Conservation (phyloP, 2,329 filamentous ascomycete species). For the Fusarium nelsonii region DNA sequence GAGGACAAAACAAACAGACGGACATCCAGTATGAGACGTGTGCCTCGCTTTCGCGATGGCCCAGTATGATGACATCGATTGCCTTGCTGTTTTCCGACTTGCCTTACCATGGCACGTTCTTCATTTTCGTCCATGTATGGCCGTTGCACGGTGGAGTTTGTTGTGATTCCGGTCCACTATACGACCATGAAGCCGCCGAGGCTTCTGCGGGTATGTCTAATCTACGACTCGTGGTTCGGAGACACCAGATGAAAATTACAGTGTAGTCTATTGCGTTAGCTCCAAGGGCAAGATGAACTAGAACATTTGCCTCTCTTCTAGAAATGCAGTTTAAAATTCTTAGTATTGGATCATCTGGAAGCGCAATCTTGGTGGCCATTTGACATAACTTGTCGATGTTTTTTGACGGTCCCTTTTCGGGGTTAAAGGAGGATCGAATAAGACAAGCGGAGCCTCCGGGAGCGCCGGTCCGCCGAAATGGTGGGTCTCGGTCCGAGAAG, state of each 20-base stretch:
- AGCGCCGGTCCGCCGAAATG: constrained; percentile 27
- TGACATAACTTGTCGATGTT: constrained; percentile 3
- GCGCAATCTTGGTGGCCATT: background rate
- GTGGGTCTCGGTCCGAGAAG: constrained; percentile 36
- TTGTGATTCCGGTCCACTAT: constrained; percentile 38
- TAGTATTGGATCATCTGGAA: background rate
- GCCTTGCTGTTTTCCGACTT: constrained; percentile 6
- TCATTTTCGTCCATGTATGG: constrained; percentile 19
- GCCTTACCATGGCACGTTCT: constrained; percentile 28
- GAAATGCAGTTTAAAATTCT: background rate
- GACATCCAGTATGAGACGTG: background rate
- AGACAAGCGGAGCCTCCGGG: constrained; percentile 26
- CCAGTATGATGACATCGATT: constrained; percentile 37
- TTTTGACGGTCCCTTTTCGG: constrained; percentile 32
- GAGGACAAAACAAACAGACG: background rate
- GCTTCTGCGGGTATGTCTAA: constrained; percentile 14
- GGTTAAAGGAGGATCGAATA: constrained; percentile 20
- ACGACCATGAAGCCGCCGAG: constrained; percentile 43
- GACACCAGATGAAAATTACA: background rate
- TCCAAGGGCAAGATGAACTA: background rate
- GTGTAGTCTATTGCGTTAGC: background rate
- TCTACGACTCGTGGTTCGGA: constrained; percentile 7
- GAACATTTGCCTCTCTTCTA: constrained; percentile 13
- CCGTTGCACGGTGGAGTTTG: constrained; percentile 28
- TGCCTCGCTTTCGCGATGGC: constrained; percentile 2